phyloP scores from a whole-genome alignment of 2,329 filamentous ascomycete species.

The Fusarium sp. region DNA sequence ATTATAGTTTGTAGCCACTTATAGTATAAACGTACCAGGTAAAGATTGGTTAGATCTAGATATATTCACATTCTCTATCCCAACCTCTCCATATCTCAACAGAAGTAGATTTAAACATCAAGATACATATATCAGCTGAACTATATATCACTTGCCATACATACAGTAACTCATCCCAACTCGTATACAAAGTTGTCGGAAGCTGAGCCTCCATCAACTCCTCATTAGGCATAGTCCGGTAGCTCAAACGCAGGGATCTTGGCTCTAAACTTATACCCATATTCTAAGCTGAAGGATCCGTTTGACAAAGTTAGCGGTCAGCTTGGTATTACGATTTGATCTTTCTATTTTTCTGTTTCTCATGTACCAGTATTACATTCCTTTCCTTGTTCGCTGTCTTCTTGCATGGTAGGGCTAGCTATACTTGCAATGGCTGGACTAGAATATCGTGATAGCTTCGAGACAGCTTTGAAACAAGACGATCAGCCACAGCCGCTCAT shows the following conservation, averaged over 20 bases:
- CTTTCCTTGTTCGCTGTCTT: neutral
- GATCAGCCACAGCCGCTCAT: neutral
- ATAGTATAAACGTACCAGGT: neutral
- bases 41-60: neutral
- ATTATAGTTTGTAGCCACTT: neutral
- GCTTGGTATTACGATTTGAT: neutral
- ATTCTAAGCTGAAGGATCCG: constrained; percentile 17
- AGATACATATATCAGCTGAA: neutral
- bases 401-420: neutral
- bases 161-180: neutral
- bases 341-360: neutral
- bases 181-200: constrained; percentile 3
- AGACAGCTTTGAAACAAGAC: neutral
- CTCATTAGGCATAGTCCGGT: constrained; percentile 9
- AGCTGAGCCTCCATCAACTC: constrained; percentile 18
- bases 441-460: neutral
- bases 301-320: neutral
- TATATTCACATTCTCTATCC: neutral
- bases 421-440: constrained; percentile 5
- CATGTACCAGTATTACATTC: neutral
- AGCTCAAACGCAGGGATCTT: constrained; percentile 9
- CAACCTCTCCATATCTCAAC: neutral
- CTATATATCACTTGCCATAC: neutral
- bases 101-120: neutral
- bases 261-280: constrained; percentile 1